phyloP scores from a whole-genome alignment of 495 filamentous ascomycete genomes.

The Penicillium egyptiacum region DNA sequence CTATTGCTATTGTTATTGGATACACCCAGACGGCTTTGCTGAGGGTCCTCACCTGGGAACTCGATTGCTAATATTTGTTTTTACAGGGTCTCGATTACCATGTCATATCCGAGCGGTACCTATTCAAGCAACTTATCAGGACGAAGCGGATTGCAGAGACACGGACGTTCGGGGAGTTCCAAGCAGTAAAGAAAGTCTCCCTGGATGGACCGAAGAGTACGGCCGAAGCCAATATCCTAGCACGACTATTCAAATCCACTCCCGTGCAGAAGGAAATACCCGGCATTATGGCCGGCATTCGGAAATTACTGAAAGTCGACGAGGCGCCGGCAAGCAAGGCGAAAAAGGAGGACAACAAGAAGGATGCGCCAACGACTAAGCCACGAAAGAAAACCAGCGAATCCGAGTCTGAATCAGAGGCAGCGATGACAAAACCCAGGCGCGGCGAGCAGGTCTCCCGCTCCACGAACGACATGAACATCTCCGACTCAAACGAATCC shows the following conservation, averaged over 20 bases:
- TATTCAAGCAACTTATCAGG: constrained; percentile 73
- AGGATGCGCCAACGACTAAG: constrained; percentile 24
- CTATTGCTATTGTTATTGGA: background rate
- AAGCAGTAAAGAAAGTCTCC: constrained; percentile 33
- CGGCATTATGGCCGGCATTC: constrained; percentile 61
- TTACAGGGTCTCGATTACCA: constrained; percentile 61
- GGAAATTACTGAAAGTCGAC: constrained; percentile 58
- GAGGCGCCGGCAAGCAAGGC: constrained; percentile 40
- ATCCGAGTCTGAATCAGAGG: constrained; percentile 17
- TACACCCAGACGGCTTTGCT: background rate
- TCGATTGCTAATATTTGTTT: background rate
- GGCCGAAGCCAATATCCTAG: constrained; percentile 70
- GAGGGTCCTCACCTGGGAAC: background rate
- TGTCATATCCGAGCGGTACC: constrained; percentile 62
- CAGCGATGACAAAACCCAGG: constrained; percentile 12
- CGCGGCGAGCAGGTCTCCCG: constrained; percentile 22
- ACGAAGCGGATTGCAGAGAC: constrained; percentile 65
- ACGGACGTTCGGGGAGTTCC: constrained; percentile 45
- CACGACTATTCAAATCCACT: constrained; percentile 73
- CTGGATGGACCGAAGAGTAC: constrained; percentile 47
- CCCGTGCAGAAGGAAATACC: constrained; percentile 69
- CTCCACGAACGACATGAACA: constrained; percentile 21
- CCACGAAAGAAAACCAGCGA: constrained; percentile 14
- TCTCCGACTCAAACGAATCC: constrained; percentile 36
- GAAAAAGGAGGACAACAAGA: constrained; percentile 22